Evolutionary conservation across 139 green algal species (phyloP).

Genomic region (Prasinococcaceae sp.): DNA sequence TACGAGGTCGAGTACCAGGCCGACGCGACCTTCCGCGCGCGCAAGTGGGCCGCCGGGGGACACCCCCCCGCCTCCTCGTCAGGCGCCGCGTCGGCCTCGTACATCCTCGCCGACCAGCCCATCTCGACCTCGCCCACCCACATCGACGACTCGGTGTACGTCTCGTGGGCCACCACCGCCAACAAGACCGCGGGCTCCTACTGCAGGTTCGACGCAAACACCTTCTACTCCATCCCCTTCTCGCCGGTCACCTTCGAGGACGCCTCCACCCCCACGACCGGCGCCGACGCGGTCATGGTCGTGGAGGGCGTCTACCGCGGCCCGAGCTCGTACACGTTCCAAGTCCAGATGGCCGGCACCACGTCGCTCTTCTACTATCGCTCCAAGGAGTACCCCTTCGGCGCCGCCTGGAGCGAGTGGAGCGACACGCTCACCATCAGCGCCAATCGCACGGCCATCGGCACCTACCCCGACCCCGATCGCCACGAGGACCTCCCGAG

Average conservation of each 20-base stretch:
- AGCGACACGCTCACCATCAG: background rate
- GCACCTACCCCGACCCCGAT: too few relatives aligned
- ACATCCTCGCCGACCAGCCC: too few relatives aligned
- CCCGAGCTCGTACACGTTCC: background rate
- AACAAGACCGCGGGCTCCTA: background rate
- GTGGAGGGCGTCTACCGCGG: background rate
- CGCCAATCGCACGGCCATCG: background rate
- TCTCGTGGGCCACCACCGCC: conserved; percentile 1
- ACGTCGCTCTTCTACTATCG: background rate
- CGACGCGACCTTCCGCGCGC: background rate
- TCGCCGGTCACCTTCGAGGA: too few relatives aligned
- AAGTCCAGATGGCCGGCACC: background rate
- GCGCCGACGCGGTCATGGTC: background rate
- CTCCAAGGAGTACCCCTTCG: background rate
- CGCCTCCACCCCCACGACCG: too few relatives aligned
- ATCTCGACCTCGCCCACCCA: background rate
- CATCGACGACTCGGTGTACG: background rate
- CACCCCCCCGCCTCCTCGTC: background rate
- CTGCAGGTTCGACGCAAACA: background rate
- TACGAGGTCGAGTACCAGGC: too few relatives aligned
- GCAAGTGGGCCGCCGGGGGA: background rate
- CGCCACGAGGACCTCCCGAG: too few relatives aligned
- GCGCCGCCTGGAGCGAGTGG: background rate
- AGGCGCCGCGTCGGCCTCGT: background rate
- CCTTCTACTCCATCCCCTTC: background rate